A percentile compares a stretch with the other conserved stretches of the same genome.
phyloP scores from a whole-genome alignment of 495 filamentous ascomycete species.

The Hypoxylon fragiforme region DNA sequence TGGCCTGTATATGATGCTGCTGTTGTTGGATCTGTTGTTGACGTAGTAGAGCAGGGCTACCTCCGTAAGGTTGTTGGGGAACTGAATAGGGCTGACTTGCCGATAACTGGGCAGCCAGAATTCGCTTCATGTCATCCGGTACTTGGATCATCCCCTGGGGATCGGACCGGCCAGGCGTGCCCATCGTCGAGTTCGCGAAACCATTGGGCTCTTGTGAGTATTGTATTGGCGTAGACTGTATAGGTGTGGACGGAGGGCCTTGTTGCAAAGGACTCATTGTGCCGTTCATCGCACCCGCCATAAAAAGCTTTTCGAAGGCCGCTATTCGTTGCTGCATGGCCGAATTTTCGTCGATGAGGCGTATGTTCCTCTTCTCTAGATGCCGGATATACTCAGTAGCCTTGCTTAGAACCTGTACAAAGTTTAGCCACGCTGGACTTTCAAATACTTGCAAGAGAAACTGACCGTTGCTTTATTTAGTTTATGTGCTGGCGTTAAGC shows the following conservation, averaged over 20 bases:
- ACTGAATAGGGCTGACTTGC: slow-evolving; percentile 51
- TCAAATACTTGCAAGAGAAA: slow-evolving; percentile 4
- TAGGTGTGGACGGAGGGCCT: slow-evolving; percentile 45
- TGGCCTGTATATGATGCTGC: slow-evolving; percentile 45
- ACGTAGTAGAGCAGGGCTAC: slow-evolving; percentile 43
- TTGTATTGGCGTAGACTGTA: slow-evolving; percentile 47
- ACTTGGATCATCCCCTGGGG: slow-evolving; percentile 75
- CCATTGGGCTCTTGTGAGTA: slow-evolving; percentile 49
- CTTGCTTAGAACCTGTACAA: slow-evolving; percentile 71
- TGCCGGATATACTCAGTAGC: slow-evolving; percentile 95
- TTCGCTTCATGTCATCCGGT: slow-evolving; percentile 74
- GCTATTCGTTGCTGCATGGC: slow-evolving; percentile 69
- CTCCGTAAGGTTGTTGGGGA: slow-evolving; percentile 42
- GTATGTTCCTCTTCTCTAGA: slow-evolving; percentile 84
- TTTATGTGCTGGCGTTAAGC: slow-evolving; percentile 80
- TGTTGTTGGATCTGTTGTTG: slow-evolving; percentile 55
- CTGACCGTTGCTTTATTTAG: slow-evolving; percentile 89
- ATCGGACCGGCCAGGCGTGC: slow-evolving; percentile 36
- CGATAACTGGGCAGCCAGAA: slow-evolving; percentile 55
- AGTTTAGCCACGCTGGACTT: slow-evolving; percentile 11
- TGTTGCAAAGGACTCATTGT: slow-evolving; percentile 52
- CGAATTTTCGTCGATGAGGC: slow-evolving; percentile 77
- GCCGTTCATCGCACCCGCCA: slow-evolving; percentile 60
- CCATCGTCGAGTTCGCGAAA: slow-evolving; percentile 38
- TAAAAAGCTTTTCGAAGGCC: slow-evolving; percentile 69